phyloP scores from a whole-genome alignment of 1,139 yeast genomes.

The Hemisphaericaspora subhashii region DNA sequence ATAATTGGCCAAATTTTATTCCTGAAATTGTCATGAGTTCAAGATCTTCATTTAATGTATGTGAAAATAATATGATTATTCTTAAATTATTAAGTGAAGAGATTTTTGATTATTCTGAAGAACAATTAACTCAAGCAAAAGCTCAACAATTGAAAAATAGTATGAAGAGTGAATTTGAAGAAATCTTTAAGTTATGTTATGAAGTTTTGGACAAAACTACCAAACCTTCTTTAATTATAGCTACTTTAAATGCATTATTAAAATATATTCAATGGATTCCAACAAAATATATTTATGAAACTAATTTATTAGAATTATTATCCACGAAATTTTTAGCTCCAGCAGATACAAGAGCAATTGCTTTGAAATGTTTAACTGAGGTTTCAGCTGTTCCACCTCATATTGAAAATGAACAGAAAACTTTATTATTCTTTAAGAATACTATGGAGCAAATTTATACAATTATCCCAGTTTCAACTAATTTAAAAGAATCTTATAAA shows the following conservation, averaged over 20 bases:
- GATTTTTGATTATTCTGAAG: constrained; percentile 91
- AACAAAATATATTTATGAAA: constrained; percentile 81
- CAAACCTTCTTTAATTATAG: constrained; percentile 76
- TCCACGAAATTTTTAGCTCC: constrained; percentile 77
- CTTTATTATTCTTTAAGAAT: constrained; percentile 68
- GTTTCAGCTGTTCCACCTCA: constrained; percentile 56
- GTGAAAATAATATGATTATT: constrained; percentile 96
- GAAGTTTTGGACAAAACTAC: constrained; percentile 89
- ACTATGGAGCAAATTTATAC: constrained; percentile 70
- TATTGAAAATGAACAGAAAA: constrained; percentile 62
- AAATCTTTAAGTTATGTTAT: constrained; percentile 87
- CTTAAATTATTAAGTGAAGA: constrained; percentile 89
- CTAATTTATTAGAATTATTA: constrained; percentile 71
- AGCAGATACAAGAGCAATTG: constrained; percentile 76
- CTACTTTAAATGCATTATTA: constrained; percentile 81
- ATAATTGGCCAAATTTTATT: constrained; percentile 95
- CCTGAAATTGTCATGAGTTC: constrained; percentile 90
- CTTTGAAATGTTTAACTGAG: constrained; percentile 92
- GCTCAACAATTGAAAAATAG: constrained; percentile 78
- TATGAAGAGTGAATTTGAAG: constrained; percentile 88
- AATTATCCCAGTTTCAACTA: constrained; percentile 74
- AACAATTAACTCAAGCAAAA: constrained; percentile 95
- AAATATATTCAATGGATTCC: constrained; percentile 96
- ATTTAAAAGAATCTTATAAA: constrained; percentile 71
- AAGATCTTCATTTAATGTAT: constrained; percentile 83